Evolutionary conservation across 2,329 filamentous ascomycete genomes (phyloP).

Genomic region (Trematosphaeria pertusa): DNA sequence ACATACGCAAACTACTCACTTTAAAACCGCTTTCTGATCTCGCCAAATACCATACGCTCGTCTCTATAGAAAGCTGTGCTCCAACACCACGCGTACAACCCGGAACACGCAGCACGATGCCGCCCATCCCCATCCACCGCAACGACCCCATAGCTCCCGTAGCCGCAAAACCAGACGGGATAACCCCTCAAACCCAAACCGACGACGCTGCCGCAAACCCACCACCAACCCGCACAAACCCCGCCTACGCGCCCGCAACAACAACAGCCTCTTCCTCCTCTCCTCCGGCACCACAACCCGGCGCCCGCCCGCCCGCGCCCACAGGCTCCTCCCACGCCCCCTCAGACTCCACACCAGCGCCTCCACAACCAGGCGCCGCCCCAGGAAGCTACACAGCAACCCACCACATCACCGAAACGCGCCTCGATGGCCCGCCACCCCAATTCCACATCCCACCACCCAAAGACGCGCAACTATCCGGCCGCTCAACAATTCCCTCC

Average conservation of each 20-base stretch:
- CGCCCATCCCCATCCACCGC: conserved; percentile 55
- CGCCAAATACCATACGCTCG: too few species aligned
- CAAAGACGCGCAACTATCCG: conserved; percentile 45
- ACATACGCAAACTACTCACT: background rate
- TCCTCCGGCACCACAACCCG: conserved; percentile 49
- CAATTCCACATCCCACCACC: conserved; percentile 52
- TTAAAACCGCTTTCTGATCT: too few species aligned
- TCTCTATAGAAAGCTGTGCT: background rate
- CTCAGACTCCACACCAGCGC: conserved; percentile 28
- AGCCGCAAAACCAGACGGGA: conserved; percentile 43
- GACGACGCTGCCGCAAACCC: conserved; percentile 29
- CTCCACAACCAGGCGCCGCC: conserved; percentile 49
- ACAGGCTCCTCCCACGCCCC: conserved; percentile 21
- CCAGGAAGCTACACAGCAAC: conserved; percentile 38
- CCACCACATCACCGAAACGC: conserved; percentile 40
- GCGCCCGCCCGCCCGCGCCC: conserved; percentile 43
- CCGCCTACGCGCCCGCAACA: conserved; percentile 34
- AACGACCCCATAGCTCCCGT: conserved; percentile 53
- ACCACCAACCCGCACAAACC: conserved; percentile 45
- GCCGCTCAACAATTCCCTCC: conserved; percentile 45
- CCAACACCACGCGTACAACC: conserved; percentile 1
- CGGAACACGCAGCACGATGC: conserved; percentile 45
- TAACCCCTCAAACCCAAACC: conserved; percentile 48
- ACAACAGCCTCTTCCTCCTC: conserved; percentile 33
- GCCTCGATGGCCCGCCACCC: conserved; percentile 37